Evolutionary conservation across 805 yeast species (phyloP).

Genomic region (Cyberlindnera maritima): DNA sequence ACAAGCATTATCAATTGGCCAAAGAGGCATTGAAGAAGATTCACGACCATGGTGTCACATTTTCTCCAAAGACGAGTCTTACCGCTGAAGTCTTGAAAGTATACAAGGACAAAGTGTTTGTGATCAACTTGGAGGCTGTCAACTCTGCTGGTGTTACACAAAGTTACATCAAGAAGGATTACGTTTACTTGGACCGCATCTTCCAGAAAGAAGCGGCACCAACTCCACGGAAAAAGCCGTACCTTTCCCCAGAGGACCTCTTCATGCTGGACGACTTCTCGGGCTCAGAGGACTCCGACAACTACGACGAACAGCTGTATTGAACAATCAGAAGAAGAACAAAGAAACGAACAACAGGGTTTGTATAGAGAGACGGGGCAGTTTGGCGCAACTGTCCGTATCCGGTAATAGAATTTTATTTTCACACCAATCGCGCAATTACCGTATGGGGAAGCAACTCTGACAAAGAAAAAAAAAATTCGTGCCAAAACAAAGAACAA

Average conservation of each 20-base stretch:
- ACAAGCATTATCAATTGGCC: slow-evolving; percentile 16
- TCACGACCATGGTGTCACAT: slow-evolving; percentile 23
- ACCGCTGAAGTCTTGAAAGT: slow-evolving; percentile 19
- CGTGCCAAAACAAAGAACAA: slow-evolving; percentile 3
- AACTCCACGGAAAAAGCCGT: background rate
- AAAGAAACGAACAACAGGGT: background rate
- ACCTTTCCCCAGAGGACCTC: background rate
- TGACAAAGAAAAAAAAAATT: slow-evolving; percentile 1
- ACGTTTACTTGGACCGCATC: slow-evolving; percentile 13
- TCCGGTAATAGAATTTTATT: background rate
- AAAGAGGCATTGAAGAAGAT: slow-evolving; percentile 18
- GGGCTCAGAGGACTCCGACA: background rate
- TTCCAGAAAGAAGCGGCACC: slow-evolving; percentile 9
- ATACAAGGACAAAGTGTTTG: slow-evolving; percentile 18
- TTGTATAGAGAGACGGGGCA: background rate
- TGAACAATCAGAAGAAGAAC: background rate
- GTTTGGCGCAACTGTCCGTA: background rate
- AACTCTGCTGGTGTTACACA: slow-evolving; percentile 1
- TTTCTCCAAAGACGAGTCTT: slow-evolving; percentile 18
- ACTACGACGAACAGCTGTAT: background rate
- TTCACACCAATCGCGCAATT: slow-evolving; percentile 1
- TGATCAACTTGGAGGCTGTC: slow-evolving; percentile 27
- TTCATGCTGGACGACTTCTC: background rate
- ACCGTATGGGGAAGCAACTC: background rate
- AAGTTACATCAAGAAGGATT: slow-evolving; percentile 13